phyloP scores from a whole-genome alignment of 441 rosid species.

The Pelargonium myrrhifolium region DNA sequence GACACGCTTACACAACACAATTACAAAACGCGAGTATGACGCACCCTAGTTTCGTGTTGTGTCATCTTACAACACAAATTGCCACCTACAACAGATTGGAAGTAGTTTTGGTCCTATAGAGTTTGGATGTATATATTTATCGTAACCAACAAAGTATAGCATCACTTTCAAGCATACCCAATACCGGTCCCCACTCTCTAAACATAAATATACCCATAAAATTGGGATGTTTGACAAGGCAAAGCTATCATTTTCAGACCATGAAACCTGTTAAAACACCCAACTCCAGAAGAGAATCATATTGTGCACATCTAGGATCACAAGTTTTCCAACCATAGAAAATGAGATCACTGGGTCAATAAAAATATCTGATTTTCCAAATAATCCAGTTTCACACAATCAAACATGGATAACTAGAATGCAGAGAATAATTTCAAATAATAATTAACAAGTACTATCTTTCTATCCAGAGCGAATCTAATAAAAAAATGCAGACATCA shows the following conservation, averaged over 20 bases:
- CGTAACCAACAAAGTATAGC: neutral
- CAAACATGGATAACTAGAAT: neutral
- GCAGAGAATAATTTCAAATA: neutral
- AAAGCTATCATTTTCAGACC: neutral
- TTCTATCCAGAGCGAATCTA: constrained; percentile 5
- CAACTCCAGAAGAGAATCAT: neutral
- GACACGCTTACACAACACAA: too few relatives aligned
- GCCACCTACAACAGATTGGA: too few relatives aligned
- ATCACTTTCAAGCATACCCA: constrained; percentile 9
- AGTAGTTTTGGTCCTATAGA: too few relatives aligned
- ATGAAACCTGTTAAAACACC: neutral
- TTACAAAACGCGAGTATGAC: too few relatives aligned
- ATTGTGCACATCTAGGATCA: constrained; percentile 4
- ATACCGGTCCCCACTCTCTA: neutral
- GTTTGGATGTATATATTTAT: too few relatives aligned
- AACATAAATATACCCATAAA: neutral
- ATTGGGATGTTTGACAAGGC: neutral
- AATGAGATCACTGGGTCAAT: neutral
- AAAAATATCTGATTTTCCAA: neutral
- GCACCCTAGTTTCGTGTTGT: too few relatives aligned
- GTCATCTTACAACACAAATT: too few relatives aligned
- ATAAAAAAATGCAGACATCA: neutral
- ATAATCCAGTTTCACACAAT: neutral
- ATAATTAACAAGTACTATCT: neutral
- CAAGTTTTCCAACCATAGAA: neutral